Percentiles rank a stretch among this genome's conserved stretches.
Conservation (phyloP, 495 filamentous ascomycete species). For the Daldinia childiae region DNA sequence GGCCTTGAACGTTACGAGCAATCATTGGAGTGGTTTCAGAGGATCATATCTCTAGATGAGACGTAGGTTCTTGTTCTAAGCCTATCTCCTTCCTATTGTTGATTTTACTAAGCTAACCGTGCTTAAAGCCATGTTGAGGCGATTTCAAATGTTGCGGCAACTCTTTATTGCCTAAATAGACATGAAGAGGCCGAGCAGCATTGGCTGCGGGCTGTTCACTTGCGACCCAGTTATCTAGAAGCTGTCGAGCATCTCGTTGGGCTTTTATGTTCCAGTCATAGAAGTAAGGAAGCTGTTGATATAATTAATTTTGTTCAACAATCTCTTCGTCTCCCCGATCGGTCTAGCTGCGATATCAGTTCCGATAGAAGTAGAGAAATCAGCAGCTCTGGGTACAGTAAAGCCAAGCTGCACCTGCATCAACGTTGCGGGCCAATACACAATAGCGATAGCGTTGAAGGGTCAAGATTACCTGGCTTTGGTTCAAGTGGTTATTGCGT, state of each 20-base stretch:
- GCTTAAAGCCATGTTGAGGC: conserved; percentile 85
- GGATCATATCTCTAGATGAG: conserved; percentile 82
- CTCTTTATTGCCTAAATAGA: conserved; percentile 81
- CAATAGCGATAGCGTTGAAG: conserved; percentile 59
- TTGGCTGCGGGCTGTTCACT: conserved; percentile 84
- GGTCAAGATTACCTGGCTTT: conserved; percentile 65
- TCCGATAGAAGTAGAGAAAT: background rate
- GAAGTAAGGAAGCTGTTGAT: conserved; percentile 85
- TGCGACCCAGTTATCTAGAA: conserved; percentile 91
- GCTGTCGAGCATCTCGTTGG: conserved; percentile 96
- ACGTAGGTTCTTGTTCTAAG: conserved; percentile 63
- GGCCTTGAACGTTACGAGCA: conserved; percentile 87
- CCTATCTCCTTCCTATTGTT: background rate
- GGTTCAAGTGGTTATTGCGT: conserved; percentile 88
- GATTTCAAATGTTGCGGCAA: conserved; percentile 91
- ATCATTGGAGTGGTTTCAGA: conserved; percentile 87
- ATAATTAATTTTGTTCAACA: conserved; percentile 91
- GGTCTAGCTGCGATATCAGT: conserved; percentile 9
- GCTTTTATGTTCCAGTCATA: conserved; percentile 81
- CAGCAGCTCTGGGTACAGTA: conserved; percentile 1
- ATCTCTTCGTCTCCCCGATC: conserved; percentile 64
- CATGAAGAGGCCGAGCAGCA: conserved; percentile 85
- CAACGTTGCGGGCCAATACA: conserved; percentile 19
- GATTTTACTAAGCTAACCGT: conserved; percentile 31
- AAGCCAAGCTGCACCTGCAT: conserved; percentile 10